Conservation (phyloP, 768 basidiomycete genomes). For the Clitopilus hobsonii region DNA sequence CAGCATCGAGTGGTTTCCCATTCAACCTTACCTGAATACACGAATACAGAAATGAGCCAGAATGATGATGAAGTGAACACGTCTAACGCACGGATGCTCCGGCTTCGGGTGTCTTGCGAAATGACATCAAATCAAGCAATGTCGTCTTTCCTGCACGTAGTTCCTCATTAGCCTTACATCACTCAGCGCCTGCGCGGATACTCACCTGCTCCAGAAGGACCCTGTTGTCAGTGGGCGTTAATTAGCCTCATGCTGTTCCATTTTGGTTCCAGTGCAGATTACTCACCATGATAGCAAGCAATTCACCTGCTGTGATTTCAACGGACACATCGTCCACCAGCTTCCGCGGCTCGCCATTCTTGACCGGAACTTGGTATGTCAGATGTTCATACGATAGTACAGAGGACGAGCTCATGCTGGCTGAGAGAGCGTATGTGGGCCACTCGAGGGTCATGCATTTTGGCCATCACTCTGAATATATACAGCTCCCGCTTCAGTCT, state of each 20-base stretch:
- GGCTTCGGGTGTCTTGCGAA: constrained; percentile 24
- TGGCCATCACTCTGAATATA: neutral
- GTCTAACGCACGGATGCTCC: constrained; percentile 27
- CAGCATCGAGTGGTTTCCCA: constrained; percentile 18
- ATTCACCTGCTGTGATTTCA: constrained; percentile 30
- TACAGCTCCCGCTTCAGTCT: neutral
- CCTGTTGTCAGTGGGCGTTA: constrained; percentile 19
- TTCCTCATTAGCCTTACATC: neutral
- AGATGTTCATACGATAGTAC: neutral
- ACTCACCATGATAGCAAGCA: constrained; percentile 37
- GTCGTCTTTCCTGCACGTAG: constrained; percentile 34
- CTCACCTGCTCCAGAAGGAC: constrained; percentile 40
- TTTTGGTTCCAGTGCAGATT: neutral
- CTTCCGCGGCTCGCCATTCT: neutral
- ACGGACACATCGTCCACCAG: constrained; percentile 37
- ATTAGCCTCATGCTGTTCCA: neutral
- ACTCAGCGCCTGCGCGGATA: too few relatives aligned
- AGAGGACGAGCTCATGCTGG: neutral
- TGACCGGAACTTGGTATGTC: neutral
- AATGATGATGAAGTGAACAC: neutral
- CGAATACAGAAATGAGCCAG: neutral
- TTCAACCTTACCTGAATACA: constrained; percentile 18
- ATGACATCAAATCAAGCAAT: constrained; percentile 40
- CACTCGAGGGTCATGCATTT: too few relatives aligned
- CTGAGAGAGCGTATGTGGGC: neutral